A percentile compares a stretch with the other conserved stretches of the same genome.
phyloP scores from a whole-genome alignment of 257 asterid species.

The Nemophila menziesii region DNA sequence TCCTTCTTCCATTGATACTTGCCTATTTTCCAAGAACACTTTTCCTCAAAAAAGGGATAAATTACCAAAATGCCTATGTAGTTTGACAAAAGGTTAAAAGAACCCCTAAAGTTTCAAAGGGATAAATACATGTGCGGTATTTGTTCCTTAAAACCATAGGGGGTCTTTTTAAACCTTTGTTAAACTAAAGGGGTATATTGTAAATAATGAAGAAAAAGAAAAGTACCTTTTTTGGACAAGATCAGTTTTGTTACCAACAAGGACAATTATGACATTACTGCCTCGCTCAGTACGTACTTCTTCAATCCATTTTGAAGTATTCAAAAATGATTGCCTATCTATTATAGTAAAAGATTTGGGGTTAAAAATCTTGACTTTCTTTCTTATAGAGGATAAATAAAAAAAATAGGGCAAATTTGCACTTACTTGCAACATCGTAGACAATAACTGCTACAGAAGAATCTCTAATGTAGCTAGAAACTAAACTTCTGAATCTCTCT shows the following conservation, averaged over 20 bases:
- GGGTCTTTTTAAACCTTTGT: no score
- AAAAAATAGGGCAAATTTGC: not conserved
- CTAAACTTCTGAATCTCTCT: no score
- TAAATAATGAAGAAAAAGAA: no score
- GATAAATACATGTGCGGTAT: no score
- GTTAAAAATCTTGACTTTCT: not conserved
- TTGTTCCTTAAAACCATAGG: no score
- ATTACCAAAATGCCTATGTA: not conserved
- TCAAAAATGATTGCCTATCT: constrained; percentile 81
- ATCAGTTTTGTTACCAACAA: constrained; percentile 90
- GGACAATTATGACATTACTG: constrained; percentile 78
- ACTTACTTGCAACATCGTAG: not conserved
- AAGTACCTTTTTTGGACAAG: constrained; percentile 82
- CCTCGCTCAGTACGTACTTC: constrained; percentile 96
- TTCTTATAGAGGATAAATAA: not conserved
- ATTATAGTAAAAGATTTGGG: not conserved
- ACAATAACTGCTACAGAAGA: constrained; percentile 1
- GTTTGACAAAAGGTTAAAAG: no score
- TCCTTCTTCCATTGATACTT: not conserved
- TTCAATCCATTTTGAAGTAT: constrained; percentile 87
- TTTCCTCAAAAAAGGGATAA: not conserved
- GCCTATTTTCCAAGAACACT: not conserved
- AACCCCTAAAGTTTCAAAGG: no score
- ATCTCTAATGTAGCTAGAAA: constrained; percentile 5
- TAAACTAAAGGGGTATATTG: no score